Base-by-base conservation (phyloP, 768 basidiomycete genomes). In the Lyophyllum decastes region DNA sequence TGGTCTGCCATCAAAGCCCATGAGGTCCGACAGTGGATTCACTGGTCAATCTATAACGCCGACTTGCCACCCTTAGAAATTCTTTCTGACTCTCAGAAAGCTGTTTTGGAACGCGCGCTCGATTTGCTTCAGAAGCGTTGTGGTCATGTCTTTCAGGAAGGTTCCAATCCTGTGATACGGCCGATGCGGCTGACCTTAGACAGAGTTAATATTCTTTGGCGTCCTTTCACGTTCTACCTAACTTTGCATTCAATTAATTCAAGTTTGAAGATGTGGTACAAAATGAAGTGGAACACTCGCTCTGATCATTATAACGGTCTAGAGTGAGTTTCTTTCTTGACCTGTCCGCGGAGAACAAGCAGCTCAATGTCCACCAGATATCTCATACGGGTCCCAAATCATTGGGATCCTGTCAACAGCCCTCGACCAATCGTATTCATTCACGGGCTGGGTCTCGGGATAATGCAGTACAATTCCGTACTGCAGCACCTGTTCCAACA, bases 401-500 rank as follows among this genome's bases (percentile, higher is more conserved):
- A 76, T 14, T 94, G 92, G 92, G 76, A 86, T 45, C 71, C 83
- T 2, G 68, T 70, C 17, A 78, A 68, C 40, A 86, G 83, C 24
- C 79, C 78, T 27, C 81, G 84, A 41, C 95, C 95, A 0, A 72
- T 95, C 35, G 80, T 97, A 16, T 93, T 95, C 67, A 70, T 94
- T 35, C 94, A 97, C 66, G 95, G 95, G 2, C 83, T 98, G 1
- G 95, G 95, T 10, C 79, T 95, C 49, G 94, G 94, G 2, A 71
- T 92, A 11, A 65, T 86, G 19, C 89, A 91, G 64, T 92, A 95
- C 67, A 74, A 81, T 41, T 60, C 74, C n/a, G 73, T 90, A 58
- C 73, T 95, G 52, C 71, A 74, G 11, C 74, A 87, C 61, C 76
- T 95, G 19, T 70, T 89, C 41, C 72, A 75, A 35, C 66, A 74